Evolutionary conservation across 2,329 filamentous ascomycete species (phyloP).

Genomic region (Furcasterigmium sp.): DNA sequence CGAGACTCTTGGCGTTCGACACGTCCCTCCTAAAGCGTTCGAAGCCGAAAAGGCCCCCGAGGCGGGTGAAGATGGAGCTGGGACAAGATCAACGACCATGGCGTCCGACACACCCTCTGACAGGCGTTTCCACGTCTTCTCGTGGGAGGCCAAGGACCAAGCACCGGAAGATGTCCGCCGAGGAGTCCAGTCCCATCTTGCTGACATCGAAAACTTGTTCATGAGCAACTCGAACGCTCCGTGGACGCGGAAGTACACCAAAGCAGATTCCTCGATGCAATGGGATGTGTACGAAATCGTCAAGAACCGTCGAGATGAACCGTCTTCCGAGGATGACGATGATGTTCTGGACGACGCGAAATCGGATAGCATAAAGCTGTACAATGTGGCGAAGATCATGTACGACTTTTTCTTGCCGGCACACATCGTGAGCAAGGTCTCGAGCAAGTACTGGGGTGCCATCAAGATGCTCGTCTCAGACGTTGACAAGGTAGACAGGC

Average conservation of each 20-base stretch:
- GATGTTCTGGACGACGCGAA: constrained; percentile 20
- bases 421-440: constrained; percentile 28
- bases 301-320: constrained; percentile 12
- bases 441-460: constrained; percentile 39
- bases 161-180: background rate
- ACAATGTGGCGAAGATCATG: constrained; percentile 32
- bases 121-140: constrained; percentile 9
- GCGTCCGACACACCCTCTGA: background rate
- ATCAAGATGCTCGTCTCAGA: constrained; percentile 20
- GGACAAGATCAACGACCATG: constrained; percentile 1
- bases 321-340: constrained; percentile 25
- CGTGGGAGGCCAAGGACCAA: constrained; percentile 4
- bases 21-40: background rate
- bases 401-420: constrained; percentile 37
- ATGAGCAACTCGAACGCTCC: constrained; percentile 7
- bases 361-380: constrained; percentile 19
- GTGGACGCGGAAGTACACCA: constrained; percentile 5
- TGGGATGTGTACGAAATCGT: constrained; percentile 21
- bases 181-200: constrained; percentile 6
- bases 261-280: constrained; percentile 12
- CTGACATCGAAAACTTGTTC: constrained; percentile 7
- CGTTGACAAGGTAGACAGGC: constrained; percentile 8
- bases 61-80: no score
- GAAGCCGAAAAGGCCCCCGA: no score
- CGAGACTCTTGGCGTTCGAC: background rate